These are phyloP conservation scores for Pythium diclinum DNA, from an alignment of 352 stramenopile species.

Conservation along the genomic window DNA sequence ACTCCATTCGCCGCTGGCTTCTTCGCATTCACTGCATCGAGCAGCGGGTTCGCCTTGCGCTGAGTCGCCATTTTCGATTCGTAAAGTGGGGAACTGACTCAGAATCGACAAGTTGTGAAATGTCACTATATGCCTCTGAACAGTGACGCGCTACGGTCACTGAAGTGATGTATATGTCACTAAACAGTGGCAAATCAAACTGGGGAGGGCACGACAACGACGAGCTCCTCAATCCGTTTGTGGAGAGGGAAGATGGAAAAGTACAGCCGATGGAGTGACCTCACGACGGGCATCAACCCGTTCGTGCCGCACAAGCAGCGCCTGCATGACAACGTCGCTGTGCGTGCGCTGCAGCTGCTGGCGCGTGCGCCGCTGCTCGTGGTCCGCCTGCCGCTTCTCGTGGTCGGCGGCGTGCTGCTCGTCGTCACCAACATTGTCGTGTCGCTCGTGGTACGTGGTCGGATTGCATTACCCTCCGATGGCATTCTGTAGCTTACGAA, in stretches of 20 bases:
- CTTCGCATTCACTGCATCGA: conserved; percentile 26
- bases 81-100: conserved; percentile 13
- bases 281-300: conserved; percentile 84
- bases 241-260: conserved; percentile 63
- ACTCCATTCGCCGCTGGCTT: conserved; percentile 27
- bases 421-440: conserved; percentile 47
- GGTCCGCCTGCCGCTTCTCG: conserved; percentile 51
- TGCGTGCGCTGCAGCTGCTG: conserved; percentile 45
- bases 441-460: conserved; percentile 38
- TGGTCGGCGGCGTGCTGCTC: conserved; percentile 38
- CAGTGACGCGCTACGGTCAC: conserved; percentile 3
- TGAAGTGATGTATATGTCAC: conserved; percentile 15
- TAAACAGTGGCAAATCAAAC: conserved; percentile 2
- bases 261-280: conserved; percentile 81
- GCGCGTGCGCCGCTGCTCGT: conserved; percentile 45
- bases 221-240: not conserved
- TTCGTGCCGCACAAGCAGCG: conserved; percentile 78
- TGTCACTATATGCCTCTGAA: not conserved
- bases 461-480: no score
- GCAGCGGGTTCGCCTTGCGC: conserved; percentile 10
- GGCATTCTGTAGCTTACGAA: not conserved
- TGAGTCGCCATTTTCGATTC: conserved; percentile 28
- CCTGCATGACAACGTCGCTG: conserved; percentile 37
- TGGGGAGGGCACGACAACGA: not conserved
- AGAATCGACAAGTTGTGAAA: conserved; percentile 1